phyloP scores from a whole-genome alignment of 768 basidiomycete genomes.

The Boletus subcaerulescens region DNA sequence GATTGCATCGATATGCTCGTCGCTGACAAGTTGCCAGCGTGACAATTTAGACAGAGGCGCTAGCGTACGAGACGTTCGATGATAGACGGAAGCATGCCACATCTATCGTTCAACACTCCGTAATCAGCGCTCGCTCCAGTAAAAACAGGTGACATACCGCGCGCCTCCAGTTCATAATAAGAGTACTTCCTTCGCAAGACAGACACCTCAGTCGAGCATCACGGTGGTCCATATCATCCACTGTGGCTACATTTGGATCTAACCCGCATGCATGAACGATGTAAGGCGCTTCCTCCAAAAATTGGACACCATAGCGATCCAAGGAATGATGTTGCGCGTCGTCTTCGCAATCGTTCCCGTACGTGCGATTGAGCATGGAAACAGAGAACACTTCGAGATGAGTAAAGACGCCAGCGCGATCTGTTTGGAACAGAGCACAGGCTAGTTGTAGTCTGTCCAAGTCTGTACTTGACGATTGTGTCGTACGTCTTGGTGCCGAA shows the following conservation, averaged over 20 bases:
- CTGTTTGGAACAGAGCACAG: constrained; percentile 6
- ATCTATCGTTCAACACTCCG: constrained; percentile 1
- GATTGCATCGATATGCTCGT: constrained; percentile 6
- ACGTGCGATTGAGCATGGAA: not conserved
- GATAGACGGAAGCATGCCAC: constrained; percentile 4
- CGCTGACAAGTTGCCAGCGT: constrained; percentile 10
- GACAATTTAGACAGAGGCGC: not conserved
- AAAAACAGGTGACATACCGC: constrained; percentile 2
- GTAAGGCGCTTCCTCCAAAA: constrained; percentile 8
- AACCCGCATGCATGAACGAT: constrained; percentile 11
- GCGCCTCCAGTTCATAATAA: constrained; percentile 11
- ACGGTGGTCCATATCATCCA: constrained; percentile 9
- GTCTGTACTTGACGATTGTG: not conserved
- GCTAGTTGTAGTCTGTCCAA: constrained; percentile 5
- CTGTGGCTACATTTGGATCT: constrained; percentile 8
- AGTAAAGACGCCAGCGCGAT: not conserved
- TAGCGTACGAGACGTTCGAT: not conserved
- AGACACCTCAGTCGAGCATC: constrained; percentile 14
- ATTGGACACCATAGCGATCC: not conserved
- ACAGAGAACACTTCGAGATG: not conserved
- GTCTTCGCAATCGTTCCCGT: not conserved
- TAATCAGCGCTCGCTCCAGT: not conserved
- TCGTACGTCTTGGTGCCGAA: not conserved
- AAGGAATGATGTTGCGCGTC: not conserved
- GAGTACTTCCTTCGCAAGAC: not conserved